phyloP scores from a whole-genome alignment of 1,284 basidiomycete genomes.

The Stygiomarasmius scandens region DNA sequence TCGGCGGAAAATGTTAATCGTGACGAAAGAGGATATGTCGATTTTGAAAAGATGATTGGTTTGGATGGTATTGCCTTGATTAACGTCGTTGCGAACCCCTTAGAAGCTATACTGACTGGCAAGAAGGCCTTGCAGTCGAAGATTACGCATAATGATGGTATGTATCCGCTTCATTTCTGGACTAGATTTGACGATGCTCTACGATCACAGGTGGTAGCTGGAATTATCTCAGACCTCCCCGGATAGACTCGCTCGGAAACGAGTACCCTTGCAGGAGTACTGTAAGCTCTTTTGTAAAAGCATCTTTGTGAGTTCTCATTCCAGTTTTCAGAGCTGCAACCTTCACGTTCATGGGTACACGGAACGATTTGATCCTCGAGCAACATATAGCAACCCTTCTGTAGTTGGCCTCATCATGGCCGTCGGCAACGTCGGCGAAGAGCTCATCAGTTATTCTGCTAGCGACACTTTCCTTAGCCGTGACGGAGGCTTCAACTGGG shows the following conservation, averaged over 20 bases:
- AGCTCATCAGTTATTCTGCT: conserved; percentile 80
- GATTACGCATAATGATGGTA: conserved; percentile 97
- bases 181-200: background rate
- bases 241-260: conserved; percentile 75
- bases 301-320: background rate
- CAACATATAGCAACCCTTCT: conserved; percentile 91
- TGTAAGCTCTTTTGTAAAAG: conserved; percentile 43
- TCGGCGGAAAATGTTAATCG: conserved; percentile 91
- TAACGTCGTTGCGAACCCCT: conserved; percentile 86
- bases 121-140: conserved; percentile 81
- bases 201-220: conserved; percentile 72
- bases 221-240: conserved; percentile 82
- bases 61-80: conserved; percentile 94
- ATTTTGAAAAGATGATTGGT: conserved; percentile 98
- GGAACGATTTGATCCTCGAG: conserved; percentile 85
- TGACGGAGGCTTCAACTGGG: conserved; percentile 97
- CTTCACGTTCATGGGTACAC: conserved; percentile 97
- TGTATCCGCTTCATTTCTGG: too few relatives aligned
- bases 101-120: conserved; percentile 73
- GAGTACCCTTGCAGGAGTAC: conserved; percentile 75
- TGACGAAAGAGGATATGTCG: conserved; percentile 85
- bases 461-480: conserved; percentile 96
- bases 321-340: conserved; percentile 64
- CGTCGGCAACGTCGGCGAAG: conserved; percentile 94
- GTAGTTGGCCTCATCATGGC: conserved; percentile 94